phyloP scores from a whole-genome alignment of 345 rosid species.

The Turritis glabra region DNA sequence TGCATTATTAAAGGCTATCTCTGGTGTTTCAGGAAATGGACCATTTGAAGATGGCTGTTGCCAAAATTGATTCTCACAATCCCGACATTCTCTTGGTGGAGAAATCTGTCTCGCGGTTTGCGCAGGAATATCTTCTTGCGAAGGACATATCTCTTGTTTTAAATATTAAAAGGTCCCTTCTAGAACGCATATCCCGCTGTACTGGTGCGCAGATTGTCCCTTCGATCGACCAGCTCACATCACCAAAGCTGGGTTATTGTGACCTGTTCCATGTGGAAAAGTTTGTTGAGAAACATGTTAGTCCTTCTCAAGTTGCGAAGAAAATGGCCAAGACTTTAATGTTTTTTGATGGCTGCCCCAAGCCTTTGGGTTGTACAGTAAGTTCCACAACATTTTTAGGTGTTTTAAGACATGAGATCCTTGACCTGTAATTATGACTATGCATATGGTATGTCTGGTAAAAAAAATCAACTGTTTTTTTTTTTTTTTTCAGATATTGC shows the following conservation, averaged over 20 bases:
- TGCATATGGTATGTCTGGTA: conserved; percentile 15
- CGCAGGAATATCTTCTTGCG: conserved; percentile 90
- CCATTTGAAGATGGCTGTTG: conserved; percentile 97
- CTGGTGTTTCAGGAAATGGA: conserved; percentile 82
- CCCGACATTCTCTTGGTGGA: conserved; percentile 94
- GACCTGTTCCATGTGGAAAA: conserved; percentile 83
- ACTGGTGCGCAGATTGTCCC: conserved; percentile 95
- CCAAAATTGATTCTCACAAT: conserved; percentile 77
- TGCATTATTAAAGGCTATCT: conserved; percentile 31
- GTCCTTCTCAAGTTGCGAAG: conserved; percentile 75
- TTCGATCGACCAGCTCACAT: conserved; percentile 82
- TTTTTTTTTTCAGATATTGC: conserved; percentile 65
- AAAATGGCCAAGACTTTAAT: conserved; percentile 78
- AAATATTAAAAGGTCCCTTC: conserved; percentile 87
- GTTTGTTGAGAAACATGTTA: conserved; percentile 77
- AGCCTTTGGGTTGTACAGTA: conserved; percentile 94
- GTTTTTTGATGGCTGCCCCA: conserved; percentile 98
- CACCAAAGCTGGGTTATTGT: conserved; percentile 85
- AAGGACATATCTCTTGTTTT: conserved; percentile 93
- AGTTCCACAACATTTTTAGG: conserved; percentile 43
- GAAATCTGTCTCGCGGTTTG: conserved; percentile 91
- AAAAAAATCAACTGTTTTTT: neutral
- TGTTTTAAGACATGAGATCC: conserved; percentile 12
- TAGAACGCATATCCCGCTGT: conserved; percentile 93
- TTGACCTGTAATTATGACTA: conserved; percentile 14